phyloP scores from a whole-genome alignment of 495 filamentous ascomycete species.

The Elasticomyces elasticus region DNA sequence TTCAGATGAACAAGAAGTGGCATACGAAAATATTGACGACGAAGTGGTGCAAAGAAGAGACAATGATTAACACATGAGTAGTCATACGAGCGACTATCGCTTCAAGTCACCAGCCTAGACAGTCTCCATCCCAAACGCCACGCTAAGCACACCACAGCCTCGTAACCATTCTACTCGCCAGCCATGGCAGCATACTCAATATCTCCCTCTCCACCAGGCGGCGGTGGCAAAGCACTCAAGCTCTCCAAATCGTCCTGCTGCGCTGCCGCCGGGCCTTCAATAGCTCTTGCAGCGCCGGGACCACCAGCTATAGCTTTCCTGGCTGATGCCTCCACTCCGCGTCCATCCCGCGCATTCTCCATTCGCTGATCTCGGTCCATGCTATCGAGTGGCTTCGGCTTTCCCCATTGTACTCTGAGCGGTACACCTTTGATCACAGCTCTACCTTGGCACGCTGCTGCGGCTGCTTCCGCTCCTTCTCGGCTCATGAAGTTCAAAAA shows the following conservation, averaged over 20 bases:
- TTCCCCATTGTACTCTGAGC: slow-evolving; percentile 79
- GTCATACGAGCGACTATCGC: too few species aligned
- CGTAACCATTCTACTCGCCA: slow-evolving; percentile 69
- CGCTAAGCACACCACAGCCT: slow-evolving; percentile 1
- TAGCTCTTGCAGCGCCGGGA: slow-evolving; percentile 9
- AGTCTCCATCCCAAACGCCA: background rate
- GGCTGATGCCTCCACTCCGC: slow-evolving; percentile 40
- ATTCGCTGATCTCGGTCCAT: slow-evolving; percentile 75
- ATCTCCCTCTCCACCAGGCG: slow-evolving; percentile 72
- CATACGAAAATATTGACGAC: background rate
- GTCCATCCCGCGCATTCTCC: slow-evolving; percentile 62
- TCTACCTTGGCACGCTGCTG: slow-evolving; percentile 74
- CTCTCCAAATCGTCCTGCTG: slow-evolving; percentile 35
- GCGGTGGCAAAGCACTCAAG: slow-evolving; percentile 55
- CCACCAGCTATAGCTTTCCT: slow-evolving; percentile 22
- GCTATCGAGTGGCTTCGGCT: slow-evolving; percentile 79
- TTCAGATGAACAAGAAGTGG: too few species aligned
- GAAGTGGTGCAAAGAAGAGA: background rate
- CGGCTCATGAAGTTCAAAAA: slow-evolving; percentile 88
- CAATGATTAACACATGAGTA: too few species aligned
- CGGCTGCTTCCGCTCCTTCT: slow-evolving; percentile 72
- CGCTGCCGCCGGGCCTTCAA: slow-evolving; percentile 27
- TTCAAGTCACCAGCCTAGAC: too few species aligned
- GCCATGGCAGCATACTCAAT: slow-evolving; percentile 77
- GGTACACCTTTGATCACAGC: slow-evolving; percentile 78